Percentiles rank a stretch among this genome's conserved stretches.
These are phyloP conservation scores for Serpula lacrymans DNA, from an alignment of 768 basidiomycete species.

Conservation along the genomic window DNA sequence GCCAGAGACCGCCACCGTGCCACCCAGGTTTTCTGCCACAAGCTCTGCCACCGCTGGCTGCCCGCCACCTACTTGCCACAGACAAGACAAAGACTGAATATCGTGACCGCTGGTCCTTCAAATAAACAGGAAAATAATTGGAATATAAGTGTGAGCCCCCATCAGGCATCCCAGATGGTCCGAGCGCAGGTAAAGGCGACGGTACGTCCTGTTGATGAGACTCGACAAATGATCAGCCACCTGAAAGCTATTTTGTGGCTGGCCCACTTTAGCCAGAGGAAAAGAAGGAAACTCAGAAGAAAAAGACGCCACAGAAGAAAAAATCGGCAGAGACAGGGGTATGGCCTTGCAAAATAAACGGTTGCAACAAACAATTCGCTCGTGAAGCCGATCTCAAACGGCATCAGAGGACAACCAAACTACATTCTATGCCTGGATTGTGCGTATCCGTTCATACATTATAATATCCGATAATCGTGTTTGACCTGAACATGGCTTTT, in stretches of 20 bases:
- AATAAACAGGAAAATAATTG: slow-evolving; percentile 8
- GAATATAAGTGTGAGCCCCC: slow-evolving; percentile 1
- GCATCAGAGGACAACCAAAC: slow-evolving; percentile 77
- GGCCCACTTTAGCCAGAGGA: slow-evolving; percentile 34
- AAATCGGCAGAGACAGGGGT: slow-evolving; percentile 47
- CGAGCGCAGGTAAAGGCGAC: slow-evolving; percentile 33
- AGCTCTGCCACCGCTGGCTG: slow-evolving; percentile 8
- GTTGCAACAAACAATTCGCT: slow-evolving; percentile 79
- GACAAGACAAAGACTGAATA: slow-evolving; percentile 14
- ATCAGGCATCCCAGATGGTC: slow-evolving; percentile 21
- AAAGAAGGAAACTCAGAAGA: slow-evolving; percentile 34
- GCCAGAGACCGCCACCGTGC: slow-evolving; percentile 6
- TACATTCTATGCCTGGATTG: slow-evolving; percentile 74
- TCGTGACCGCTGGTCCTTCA: slow-evolving; percentile 14
- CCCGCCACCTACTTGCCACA: slow-evolving; percentile 19
- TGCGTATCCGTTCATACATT: slow-evolving; percentile 31
- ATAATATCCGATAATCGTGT: slow-evolving; percentile 6
- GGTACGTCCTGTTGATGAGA: slow-evolving; percentile 22
- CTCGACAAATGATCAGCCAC: slow-evolving; percentile 19
- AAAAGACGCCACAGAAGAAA: slow-evolving; percentile 50
- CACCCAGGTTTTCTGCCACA: slow-evolving; percentile 12
- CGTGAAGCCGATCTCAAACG: slow-evolving; percentile 80
- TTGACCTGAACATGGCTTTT: slow-evolving; percentile 13
- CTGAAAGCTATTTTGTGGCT: slow-evolving; percentile 8
- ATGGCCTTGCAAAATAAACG: slow-evolving; percentile 81